Conservation (phyloP, 257 asterid species). For the Nicotiana sylvestris region DNA sequence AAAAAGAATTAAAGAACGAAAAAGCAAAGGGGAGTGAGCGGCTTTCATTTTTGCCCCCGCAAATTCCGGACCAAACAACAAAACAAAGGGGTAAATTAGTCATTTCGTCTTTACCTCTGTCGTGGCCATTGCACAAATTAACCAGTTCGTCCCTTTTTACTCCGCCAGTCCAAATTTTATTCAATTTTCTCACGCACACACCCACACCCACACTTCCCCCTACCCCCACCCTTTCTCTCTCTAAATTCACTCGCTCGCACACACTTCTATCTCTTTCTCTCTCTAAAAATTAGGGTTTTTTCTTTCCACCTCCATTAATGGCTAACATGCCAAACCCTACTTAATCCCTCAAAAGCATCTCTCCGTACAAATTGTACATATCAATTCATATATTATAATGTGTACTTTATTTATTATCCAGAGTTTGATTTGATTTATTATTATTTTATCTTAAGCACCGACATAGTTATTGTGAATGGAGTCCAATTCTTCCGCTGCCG, state of each 20-base stretch:
- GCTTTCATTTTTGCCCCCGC: neutral
- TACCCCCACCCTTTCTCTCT: no score
- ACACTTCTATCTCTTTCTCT: neutral
- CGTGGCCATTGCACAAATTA: neutral
- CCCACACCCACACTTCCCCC: no score
- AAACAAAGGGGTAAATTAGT: neutral
- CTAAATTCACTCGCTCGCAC: no score
- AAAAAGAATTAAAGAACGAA: no score
- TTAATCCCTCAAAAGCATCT: neutral
- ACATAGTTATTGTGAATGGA: conserved; percentile 1
- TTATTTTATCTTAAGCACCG: no score
- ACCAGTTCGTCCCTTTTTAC: neutral
- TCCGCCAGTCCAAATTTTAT: neutral
- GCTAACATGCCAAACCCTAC: neutral
- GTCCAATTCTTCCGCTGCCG: neutral
- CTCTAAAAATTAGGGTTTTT: conserved; percentile 7
- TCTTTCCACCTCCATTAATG: neutral
- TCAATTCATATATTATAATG: neutral
- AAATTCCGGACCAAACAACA: neutral
- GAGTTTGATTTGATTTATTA: neutral
- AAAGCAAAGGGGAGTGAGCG: neutral
- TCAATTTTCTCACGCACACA: neutral
- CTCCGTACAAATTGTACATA: neutral
- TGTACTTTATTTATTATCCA: neutral
- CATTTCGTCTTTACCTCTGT: neutral